phyloP scores from a whole-genome alignment of 2,329 filamentous ascomycete genomes.

The Knufia petricola region DNA sequence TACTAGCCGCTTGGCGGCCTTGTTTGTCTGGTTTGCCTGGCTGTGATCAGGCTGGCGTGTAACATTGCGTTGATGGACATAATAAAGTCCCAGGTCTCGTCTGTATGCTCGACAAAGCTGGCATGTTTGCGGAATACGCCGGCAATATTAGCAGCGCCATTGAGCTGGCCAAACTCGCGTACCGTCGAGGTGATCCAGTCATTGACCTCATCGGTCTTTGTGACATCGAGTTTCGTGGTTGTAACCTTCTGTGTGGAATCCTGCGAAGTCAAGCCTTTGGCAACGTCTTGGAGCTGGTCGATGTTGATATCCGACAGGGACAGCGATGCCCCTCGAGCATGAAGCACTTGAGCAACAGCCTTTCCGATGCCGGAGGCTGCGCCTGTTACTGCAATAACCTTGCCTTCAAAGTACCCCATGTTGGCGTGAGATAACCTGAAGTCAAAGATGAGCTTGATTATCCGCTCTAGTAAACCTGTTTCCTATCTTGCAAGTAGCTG shows the following conservation, averaged over 20 bases:
- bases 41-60: not conserved
- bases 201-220: slow-evolving; percentile 6
- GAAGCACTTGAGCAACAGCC: slow-evolving; percentile 15
- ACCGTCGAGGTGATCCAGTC: slow-evolving; percentile 11
- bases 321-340: slow-evolving; percentile 13
- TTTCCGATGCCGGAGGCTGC: slow-evolving; percentile 15
- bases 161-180: slow-evolving; percentile 5
- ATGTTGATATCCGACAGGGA: slow-evolving; percentile 15
- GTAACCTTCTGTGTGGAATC: slow-evolving; percentile 7
- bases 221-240: slow-evolving; percentile 7
- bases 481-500: too few species aligned
- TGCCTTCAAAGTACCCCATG: slow-evolving; percentile 1
- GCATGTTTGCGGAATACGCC: slow-evolving; percentile 16
- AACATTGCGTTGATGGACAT: slow-evolving; percentile 8
- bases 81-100: slow-evolving; percentile 7
- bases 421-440: too few species aligned
- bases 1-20: not conserved
- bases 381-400: slow-evolving; percentile 13
- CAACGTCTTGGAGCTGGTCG: slow-evolving; percentile 7
- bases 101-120: not conserved
- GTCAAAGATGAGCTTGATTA: too few species aligned
- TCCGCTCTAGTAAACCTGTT: too few species aligned
- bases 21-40: not conserved
- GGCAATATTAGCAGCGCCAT: slow-evolving; percentile 11
- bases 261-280: slow-evolving; percentile 12